phyloP scores from a whole-genome alignment of 345 rosid genomes.

The Cardamine resedifolia region DNA sequence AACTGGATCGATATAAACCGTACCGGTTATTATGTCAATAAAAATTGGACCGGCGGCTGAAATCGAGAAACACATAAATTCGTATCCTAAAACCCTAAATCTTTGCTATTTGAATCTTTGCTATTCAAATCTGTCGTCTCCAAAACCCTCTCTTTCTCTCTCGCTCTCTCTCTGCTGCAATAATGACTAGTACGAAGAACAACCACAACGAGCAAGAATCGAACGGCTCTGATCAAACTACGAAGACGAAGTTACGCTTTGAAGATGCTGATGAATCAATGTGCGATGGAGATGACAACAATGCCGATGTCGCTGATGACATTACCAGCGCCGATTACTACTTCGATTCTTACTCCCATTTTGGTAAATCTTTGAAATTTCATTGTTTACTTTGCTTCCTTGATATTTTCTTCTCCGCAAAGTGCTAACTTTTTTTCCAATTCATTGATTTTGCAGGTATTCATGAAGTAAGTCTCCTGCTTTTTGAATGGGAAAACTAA shows the following conservation, averaged over 20 bases:
- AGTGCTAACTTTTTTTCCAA: conserved; percentile 8
- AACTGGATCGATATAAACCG: neutral
- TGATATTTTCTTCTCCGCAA: neutral
- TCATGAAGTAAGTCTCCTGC: conserved; percentile 85
- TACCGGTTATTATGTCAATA: neutral
- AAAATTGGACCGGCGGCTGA: neutral
- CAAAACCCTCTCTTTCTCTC: conserved; percentile 20
- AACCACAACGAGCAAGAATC: conserved; percentile 33
- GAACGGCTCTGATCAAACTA: conserved; percentile 17
- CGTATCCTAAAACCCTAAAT: conserved; percentile 35
- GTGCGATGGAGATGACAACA: conserved; percentile 47
- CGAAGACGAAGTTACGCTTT: conserved; percentile 42
- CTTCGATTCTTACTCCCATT: conserved; percentile 94
- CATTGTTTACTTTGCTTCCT: neutral
- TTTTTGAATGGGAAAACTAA: conserved; percentile 11
- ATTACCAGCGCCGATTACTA: conserved; percentile 92
- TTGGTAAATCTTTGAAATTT: conserved; percentile 46
- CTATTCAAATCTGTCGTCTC: conserved; percentile 5
- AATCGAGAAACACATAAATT: conserved; percentile 1
- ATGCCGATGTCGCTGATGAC: conserved; percentile 45
- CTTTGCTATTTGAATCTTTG: too few relatives aligned
- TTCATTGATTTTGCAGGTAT: conserved; percentile 61
- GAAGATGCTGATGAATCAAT: conserved; percentile 53
- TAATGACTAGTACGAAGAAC: conserved; percentile 46
- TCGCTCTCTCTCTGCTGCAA: neutral